Conservation (phyloP, 2,329 filamentous ascomycete genomes). For the Ploettnerulaceae sp. region DNA sequence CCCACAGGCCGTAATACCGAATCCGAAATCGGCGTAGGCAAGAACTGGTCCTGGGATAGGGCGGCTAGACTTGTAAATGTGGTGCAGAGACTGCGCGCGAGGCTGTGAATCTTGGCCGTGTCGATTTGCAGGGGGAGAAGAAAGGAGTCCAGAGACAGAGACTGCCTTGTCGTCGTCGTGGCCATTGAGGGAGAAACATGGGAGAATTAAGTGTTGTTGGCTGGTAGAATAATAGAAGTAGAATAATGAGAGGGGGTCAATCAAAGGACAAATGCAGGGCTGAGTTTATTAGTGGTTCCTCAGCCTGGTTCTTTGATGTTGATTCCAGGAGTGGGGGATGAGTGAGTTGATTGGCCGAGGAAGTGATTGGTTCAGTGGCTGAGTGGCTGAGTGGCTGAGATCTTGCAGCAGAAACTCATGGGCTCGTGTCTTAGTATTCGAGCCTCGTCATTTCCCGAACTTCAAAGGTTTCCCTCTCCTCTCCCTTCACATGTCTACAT, state of each 20-base stretch:
- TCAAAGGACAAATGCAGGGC: neutral
- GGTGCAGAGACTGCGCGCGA: slow-evolving; percentile 44
- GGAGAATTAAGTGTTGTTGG: neutral
- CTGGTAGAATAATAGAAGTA: neutral
- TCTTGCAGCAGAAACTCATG: too few relatives aligned
- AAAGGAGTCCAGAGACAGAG: slow-evolving; percentile 35
- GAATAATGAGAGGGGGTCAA: too few relatives aligned
- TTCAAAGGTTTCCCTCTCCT: neutral
- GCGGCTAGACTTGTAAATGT: slow-evolving; percentile 49
- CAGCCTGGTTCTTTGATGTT: too few relatives aligned
- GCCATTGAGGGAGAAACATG: slow-evolving; percentile 18
- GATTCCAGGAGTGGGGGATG: too few relatives aligned
- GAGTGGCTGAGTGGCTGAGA: too few relatives aligned
- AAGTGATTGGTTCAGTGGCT: too few relatives aligned
- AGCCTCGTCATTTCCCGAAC: slow-evolving; percentile 13
- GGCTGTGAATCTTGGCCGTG: slow-evolving; percentile 39
- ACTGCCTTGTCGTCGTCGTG: slow-evolving; percentile 14
- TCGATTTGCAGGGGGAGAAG: slow-evolving; percentile 39
- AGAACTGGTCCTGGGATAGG: slow-evolving; percentile 50
- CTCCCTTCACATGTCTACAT: slow-evolving; percentile 5
- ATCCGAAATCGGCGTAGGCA: slow-evolving; percentile 57
- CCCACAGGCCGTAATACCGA: slow-evolving; percentile 48
- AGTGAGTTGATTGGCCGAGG: too few relatives aligned
- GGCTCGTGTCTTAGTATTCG: too few relatives aligned
- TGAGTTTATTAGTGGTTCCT: slow-evolving; percentile 4